phyloP scores from a whole-genome alignment of 495 filamentous ascomycete genomes.

The Stereocaulon alpinum region DNA sequence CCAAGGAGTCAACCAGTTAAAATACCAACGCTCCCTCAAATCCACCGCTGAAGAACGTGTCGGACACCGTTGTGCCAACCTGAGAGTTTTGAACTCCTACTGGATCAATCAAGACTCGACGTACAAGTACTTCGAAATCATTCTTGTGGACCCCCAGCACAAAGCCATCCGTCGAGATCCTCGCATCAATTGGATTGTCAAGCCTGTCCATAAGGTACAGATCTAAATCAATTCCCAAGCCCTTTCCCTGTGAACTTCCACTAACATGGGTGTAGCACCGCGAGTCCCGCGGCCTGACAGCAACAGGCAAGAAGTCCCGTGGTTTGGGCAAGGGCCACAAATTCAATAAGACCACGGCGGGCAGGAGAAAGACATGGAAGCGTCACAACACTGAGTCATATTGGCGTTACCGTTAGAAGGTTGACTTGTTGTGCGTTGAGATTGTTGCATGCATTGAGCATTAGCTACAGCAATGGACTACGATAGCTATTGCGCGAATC shows the following conservation, averaged over 20 bases:
- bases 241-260: neutral
- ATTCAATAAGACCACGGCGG: constrained; percentile 94
- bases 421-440: neutral
- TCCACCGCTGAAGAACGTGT: constrained; percentile 99
- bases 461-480: neutral
- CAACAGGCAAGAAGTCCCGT: constrained; percentile 97
- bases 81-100: constrained; percentile 99
- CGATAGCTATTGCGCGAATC: neutral
- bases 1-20: constrained; percentile 99
- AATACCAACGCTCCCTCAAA: constrained; percentile 98
- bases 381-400: constrained; percentile 73
- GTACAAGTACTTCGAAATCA: constrained; percentile 99
- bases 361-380: constrained; percentile 99
- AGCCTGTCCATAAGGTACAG: constrained; percentile 85
- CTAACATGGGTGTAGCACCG: constrained; percentile 55
- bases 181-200: constrained; percentile 99
- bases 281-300: constrained; percentile 89
- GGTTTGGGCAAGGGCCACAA: constrained; percentile 97
- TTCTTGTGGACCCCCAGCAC: constrained; percentile 99
- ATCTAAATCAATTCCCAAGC: neutral
- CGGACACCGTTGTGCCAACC: constrained; percentile 94
- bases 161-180: constrained; percentile 98
- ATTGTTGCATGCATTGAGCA: neutral
- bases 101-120: constrained; percentile 99
- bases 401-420: constrained; percentile 21